A percentile compares a stretch with the other conserved stretches of the same genome.
phyloP scores from a whole-genome alignment of 192 early-diverging fungal species.

The Chytriomyces sp. region DNA sequence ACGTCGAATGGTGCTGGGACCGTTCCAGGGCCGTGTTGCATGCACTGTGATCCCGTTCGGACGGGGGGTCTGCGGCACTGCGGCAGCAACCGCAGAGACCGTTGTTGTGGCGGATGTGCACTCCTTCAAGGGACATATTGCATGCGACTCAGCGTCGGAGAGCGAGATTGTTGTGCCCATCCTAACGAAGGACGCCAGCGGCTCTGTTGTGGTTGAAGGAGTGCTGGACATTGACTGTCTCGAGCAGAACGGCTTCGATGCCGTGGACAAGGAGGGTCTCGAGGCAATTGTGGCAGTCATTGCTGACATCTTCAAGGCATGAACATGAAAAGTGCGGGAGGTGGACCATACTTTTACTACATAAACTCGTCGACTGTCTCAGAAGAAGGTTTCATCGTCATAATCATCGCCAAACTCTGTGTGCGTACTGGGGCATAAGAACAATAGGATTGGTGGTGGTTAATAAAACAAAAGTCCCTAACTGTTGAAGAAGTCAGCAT shows the following conservation, averaged over 20 bases:
- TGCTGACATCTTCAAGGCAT: neutral
- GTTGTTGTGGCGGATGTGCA: conserved; percentile 81
- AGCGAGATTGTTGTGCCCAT: conserved; percentile 90
- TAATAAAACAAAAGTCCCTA: too few relatives aligned
- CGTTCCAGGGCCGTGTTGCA: conserved; percentile 84
- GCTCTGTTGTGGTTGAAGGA: conserved; percentile 24
- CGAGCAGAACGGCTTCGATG: conserved; percentile 43
- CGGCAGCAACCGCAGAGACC: conserved; percentile 61
- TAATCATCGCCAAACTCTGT: too few relatives aligned
- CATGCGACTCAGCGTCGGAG: conserved; percentile 83
- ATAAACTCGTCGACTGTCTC: too few relatives aligned
- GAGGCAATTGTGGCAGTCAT: conserved; percentile 43
- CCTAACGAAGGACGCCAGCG: conserved; percentile 24
- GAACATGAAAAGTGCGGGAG: too few relatives aligned
- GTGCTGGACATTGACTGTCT: conserved; percentile 57
- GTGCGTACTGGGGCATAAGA: too few relatives aligned
- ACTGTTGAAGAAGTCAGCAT: too few relatives aligned
- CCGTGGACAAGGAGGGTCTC: conserved; percentile 47
- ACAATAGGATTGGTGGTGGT: too few relatives aligned
- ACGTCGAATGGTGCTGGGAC: conserved; percentile 73
- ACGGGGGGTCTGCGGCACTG: conserved; percentile 88
- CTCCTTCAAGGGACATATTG: conserved; percentile 86
- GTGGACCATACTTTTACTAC: too few relatives aligned
- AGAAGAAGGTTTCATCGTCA: too few relatives aligned
- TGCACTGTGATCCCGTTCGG: conserved; percentile 85